Base-by-base conservation (phyloP, 208 protist species). In the Leishmania tarentolae region DNA sequence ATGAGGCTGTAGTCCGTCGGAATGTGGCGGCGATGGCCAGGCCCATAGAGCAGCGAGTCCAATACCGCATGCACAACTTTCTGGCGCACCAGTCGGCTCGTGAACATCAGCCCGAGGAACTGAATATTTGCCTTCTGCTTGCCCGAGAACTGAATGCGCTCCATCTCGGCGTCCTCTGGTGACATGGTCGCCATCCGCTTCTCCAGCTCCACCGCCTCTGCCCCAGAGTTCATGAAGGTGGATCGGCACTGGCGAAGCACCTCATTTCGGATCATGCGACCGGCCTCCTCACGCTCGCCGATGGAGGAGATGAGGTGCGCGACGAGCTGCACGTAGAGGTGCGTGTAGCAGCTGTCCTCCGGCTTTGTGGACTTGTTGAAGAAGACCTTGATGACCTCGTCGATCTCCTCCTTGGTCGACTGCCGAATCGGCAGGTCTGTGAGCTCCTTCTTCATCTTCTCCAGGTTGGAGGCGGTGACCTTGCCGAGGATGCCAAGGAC, bases 41-140 rank as follows among this genome's bases (percentile, higher is more conserved):
- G 78, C 17, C 89, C 89, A 81, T 93, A 97, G 59, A 97, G 85
- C 44, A 97, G 87, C 53, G 88, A 88, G 76, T 96, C 86, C 66
- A 97, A 84, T 44, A 97, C 90, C 1, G 84, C 79, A 53, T 80
- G 63, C 31, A 96, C 92, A 35, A 97, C 92, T 59, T 75, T 85
- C 79, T 91, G 84, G 56, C 76, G 68, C 13, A 95, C 92, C 50
- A 97, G 84, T 50, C 86, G 85, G 69, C 83, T 81, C 19, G 56
- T 79, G 76, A 95, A 97, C 74, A 97, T 85, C 42, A 95, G 86
- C 42, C 94, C 94, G 19, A 97, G 88, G 73, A 96, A 96, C 82
- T 91, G 86, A 50, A 97, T 92, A 76, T 97, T 97, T 5, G 94
- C 90, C 90, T 96, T 96, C 80, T 95, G 92, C 78, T 92, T 91